Evolutionary conservation across 129 eudicot genomes (phyloP).

Genomic region (Arctium minus): DNA sequence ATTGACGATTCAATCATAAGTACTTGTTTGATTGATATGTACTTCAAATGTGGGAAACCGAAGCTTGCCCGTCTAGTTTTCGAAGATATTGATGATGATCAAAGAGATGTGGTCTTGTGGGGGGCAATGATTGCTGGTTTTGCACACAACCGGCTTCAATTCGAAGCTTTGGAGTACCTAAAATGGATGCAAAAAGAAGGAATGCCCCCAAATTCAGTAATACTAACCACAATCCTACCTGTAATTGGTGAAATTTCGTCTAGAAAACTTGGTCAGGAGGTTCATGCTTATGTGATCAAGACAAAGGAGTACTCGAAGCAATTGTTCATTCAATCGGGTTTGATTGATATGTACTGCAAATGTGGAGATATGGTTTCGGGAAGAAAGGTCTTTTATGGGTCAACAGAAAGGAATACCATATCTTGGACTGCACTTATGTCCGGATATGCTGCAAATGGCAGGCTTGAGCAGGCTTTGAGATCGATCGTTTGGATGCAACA

Average conservation of each 20-base stretch:
- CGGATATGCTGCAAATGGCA: slow-evolving; percentile 64
- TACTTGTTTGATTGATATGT: slow-evolving; percentile 88
- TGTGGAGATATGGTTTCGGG: slow-evolving; percentile 81
- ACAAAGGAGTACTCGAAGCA: slow-evolving; percentile 65
- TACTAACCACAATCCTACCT: slow-evolving; percentile 69
- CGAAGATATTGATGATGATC: slow-evolving; percentile 55
- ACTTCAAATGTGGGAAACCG: slow-evolving; percentile 72
- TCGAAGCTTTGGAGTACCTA: slow-evolving; percentile 59
- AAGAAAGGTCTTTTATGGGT: slow-evolving; percentile 67
- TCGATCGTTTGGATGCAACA: slow-evolving; percentile 88
- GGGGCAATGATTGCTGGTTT: slow-evolving; percentile 92
- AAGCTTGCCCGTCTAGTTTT: slow-evolving; percentile 63
- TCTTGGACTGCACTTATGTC: slow-evolving; percentile 86
- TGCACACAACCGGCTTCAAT: slow-evolving; percentile 66
- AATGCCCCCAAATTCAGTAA: slow-evolving; percentile 52
- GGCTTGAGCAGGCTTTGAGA: slow-evolving; percentile 70
- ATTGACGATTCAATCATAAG: slow-evolving; percentile 41
- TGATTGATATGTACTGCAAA: slow-evolving; percentile 88
- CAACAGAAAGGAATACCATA: slow-evolving; percentile 59
- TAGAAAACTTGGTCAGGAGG: slow-evolving; percentile 57
- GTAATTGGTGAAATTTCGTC: slow-evolving; percentile 52
- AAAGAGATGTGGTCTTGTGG: slow-evolving; percentile 80
- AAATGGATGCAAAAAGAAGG: slow-evolving; percentile 69
- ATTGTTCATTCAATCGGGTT: slow-evolving; percentile 62
- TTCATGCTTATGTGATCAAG: slow-evolving; percentile 83